A percentile compares a stretch with the other conserved stretches of the same genome.
Conservation (phyloP, 805 yeast genomes). For the Cyberlindnera misumaiensis region DNA sequence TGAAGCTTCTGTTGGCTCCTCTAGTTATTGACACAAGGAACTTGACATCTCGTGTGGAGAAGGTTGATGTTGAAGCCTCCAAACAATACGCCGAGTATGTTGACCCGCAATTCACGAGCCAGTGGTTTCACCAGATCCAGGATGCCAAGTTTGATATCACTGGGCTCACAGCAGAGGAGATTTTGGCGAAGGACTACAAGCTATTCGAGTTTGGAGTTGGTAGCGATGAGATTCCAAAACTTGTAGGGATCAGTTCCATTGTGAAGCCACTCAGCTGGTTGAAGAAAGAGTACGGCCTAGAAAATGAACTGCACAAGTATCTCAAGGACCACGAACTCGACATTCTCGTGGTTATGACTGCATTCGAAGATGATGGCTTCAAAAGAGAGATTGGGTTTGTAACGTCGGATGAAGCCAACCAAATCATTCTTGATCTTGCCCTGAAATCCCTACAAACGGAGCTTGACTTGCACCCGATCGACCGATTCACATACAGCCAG, state of each 20-base stretch:
- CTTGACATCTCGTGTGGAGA: conserved; percentile 56
- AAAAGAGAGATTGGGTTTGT: conserved; percentile 9
- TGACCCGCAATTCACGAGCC: background rate
- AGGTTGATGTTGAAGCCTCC: conserved; percentile 44
- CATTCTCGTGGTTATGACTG: conserved; percentile 11
- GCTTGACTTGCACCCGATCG: conserved; percentile 5
- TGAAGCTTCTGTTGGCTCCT: conserved; percentile 53
- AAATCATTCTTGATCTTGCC: conserved; percentile 14
- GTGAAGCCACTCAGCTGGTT: conserved; percentile 50
- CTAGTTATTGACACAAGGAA: conserved; percentile 71
- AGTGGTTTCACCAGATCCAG: conserved; percentile 29
- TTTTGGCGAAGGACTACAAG: conserved; percentile 81
- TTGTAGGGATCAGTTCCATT: conserved; percentile 72
- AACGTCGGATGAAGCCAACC: conserved; percentile 8
- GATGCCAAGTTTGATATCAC: conserved; percentile 54
- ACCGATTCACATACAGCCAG: conserved; percentile 16
- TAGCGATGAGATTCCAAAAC: conserved; percentile 22
- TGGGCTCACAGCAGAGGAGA: conserved; percentile 53
- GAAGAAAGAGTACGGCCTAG: conserved; percentile 19
- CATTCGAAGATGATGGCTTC: conserved; percentile 9
- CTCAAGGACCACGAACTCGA: conserved; percentile 4
- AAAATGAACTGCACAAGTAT: conserved; percentile 17
- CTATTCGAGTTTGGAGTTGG: conserved; percentile 41
- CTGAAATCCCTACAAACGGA: conserved; percentile 11
- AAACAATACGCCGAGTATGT: conserved; percentile 26